Evolutionary conservation across 805 yeast genomes (phyloP), one percentile per base, ranked within the genome.

Genomic region (Suhomyces vadensis): DNA sequence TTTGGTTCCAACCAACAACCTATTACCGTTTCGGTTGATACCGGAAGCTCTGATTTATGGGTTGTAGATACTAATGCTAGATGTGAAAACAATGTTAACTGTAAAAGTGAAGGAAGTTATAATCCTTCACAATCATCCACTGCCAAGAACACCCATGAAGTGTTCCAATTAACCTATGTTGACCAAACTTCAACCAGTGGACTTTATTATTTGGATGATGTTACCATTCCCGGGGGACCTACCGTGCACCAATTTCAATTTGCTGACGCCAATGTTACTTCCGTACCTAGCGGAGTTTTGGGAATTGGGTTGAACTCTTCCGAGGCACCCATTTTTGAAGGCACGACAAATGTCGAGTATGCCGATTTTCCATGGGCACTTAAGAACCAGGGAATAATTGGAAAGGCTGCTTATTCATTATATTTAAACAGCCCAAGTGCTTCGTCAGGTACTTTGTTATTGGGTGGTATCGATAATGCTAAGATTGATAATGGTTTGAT

Each of bases 391-490:
- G 52, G 50, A 6, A 3, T 41, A 14, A 53, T 47, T 25, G 2
- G 29, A 4, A 38, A 31, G 6, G 45, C 49, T 5, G 33, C 45
- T 7, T 53, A 51, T 37, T 51, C 55, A 6, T 26, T 53, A 14
- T 53, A 45, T 44, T 43, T 57, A 41, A 49, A 47, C 41, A 48
- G 48, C 25, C 50, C 42, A 3, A 22, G 42, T 39, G 49, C 48
- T 5, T 11, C 20, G 4, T 3, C 24, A 9, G 61, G 61, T 6
- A 41, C 54, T 2, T 29, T 57, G 13, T 33, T 57, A 9, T 57
- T 57, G 36, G 61, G 61, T 8, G 60, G 55, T 11, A 50, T 55
- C 13, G 60, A 57, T 43, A 35, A 39, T 3, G 54, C 42, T 17
- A 57, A 55, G 47, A 46, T 42, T 35, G 31, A 37, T n/a, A 54